These are phyloP conservation scores for Chlorella vulgaris DNA, from an alignment of 139 green algal genomes.

Conservation along the genomic window DNA sequence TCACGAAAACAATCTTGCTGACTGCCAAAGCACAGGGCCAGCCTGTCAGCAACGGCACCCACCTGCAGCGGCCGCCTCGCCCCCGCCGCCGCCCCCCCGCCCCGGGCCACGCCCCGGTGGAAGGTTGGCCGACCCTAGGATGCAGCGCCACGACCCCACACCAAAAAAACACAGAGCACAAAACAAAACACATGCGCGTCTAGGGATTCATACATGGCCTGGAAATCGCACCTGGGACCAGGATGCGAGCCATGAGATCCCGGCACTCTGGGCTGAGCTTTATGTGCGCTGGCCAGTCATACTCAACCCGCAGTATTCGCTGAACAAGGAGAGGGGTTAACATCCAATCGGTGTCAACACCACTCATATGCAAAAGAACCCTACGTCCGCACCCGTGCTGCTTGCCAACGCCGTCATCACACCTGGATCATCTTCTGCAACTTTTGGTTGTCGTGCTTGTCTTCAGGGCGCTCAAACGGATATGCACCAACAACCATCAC, in stretches of 20 bases:
- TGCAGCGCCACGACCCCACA: no score
- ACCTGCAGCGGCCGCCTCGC: no score
- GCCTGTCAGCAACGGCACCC: no score
- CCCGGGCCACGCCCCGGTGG: no score
- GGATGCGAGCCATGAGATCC: constrained; percentile 75
- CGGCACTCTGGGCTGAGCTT: constrained; percentile 68
- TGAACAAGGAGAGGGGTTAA: constrained; percentile 47
- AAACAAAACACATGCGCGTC: neutral
- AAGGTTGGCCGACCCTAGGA: no score
- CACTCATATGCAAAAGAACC: no score
- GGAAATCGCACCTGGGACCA: constrained; percentile 44
- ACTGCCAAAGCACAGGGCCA: no score
- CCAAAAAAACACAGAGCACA: neutral
- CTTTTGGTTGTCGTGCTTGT: constrained; percentile 78
- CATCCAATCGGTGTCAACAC: no score
- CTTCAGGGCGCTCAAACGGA: constrained; percentile 95
- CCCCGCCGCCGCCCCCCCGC: no score
- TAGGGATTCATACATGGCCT: neutral
- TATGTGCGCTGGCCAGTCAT: constrained; percentile 70
- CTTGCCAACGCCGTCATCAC: neutral
- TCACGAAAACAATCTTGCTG: no score
- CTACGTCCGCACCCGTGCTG: no score
- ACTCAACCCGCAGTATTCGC: constrained; percentile 86
- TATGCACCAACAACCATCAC: constrained; percentile 96
- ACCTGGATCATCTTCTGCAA: constrained; percentile 85